Percentiles rank a stretch among this genome's conserved stretches.
Conservation (phyloP, 768 basidiomycete genomes). For the Mycena galericulata region DNA sequence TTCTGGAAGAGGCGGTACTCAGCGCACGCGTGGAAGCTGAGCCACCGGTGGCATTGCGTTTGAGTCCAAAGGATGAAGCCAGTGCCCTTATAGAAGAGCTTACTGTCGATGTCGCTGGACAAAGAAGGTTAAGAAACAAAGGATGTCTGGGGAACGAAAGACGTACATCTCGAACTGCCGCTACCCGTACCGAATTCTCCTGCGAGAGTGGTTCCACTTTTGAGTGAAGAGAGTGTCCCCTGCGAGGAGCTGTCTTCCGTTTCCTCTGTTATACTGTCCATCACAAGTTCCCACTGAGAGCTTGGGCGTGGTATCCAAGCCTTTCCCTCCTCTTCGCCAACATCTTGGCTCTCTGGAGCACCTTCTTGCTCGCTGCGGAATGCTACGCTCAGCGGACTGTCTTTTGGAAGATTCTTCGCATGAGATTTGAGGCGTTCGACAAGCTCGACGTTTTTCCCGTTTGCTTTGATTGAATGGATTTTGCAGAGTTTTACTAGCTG, state of each 20-base stretch:
- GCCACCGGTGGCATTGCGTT: conserved; percentile 52
- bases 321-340: conserved; percentile 42
- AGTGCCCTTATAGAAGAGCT: conserved; percentile 81
- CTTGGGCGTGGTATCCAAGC: conserved; percentile 66
- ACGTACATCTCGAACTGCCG: conserved; percentile 68
- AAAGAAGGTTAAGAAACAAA: conserved; percentile 31
- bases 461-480: conserved; percentile 81
- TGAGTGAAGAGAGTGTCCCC: conserved; percentile 62
- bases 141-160: conserved; percentile 16
- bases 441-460: conserved; percentile 83
- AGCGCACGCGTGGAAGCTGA: conserved; percentile 28
- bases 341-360: conserved; percentile 35
- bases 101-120: conserved; percentile 65
- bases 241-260: conserved; percentile 67
- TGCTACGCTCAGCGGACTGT: conserved; percentile 67
- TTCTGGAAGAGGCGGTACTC: conserved; percentile 38
- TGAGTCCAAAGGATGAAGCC: conserved; percentile 81
- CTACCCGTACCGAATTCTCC: conserved; percentile 81
- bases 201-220: conserved; percentile 46
- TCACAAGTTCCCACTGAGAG: conserved; percentile 89
- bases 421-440: conserved; percentile 76
- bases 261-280: conserved; percentile 81
- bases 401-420: conserved; percentile 71
- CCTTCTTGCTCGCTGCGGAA: conserved; percentile 58
- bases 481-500: conserved; percentile 91